Base-by-base conservation (phyloP, 495 filamentous ascomycete species). In the Arthonia radiata region DNA sequence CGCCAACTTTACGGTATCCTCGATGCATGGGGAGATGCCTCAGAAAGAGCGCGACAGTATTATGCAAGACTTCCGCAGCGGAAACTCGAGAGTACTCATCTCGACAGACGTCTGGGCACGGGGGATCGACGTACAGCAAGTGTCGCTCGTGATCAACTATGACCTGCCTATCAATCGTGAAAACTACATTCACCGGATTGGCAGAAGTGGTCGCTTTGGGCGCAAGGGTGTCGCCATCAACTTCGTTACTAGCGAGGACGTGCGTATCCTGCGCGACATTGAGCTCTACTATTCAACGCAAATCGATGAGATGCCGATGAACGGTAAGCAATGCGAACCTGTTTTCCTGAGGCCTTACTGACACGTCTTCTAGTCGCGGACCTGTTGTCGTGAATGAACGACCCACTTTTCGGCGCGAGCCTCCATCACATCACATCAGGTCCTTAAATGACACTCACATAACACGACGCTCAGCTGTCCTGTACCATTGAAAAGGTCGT, bases 181-280 rank as follows among this genome's bases (percentile, higher is more conserved):
- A 59, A 97, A 97, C 65, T 97, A 97, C 72, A 97, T 97, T 55
- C 86, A 97, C 59, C 72, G 86, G 41, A 97, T 97, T 46, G 86
- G 86, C 61, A 81, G 86, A 61, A 79, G 81, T 52, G 86, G 86
- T 53, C 79, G 86, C 63, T 97, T 97, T 59, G 86, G 86, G 50
- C 77, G 86, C 48, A 97, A 97, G 67, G 86, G 86, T 72, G 86
- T 97, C 51, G 89, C 86, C 39, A 97, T 97, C 64, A 97, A 97
- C 72, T 97, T 97, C 54, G 86, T 97, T 48, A 97, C 89, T 31
- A 79, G 77, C 41, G 86, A 97, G 34, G 86, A 97, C 59, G 86
- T 97, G 38, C 82, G 89, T 48, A 97, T 97, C 70, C 77, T 97
- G 66, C 71, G 86, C 41, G 89, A 97, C 52, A 97, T 97, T 36